phyloP scores from a whole-genome alignment of 805 yeast genomes.

The Jamesozyma piceae region DNA sequence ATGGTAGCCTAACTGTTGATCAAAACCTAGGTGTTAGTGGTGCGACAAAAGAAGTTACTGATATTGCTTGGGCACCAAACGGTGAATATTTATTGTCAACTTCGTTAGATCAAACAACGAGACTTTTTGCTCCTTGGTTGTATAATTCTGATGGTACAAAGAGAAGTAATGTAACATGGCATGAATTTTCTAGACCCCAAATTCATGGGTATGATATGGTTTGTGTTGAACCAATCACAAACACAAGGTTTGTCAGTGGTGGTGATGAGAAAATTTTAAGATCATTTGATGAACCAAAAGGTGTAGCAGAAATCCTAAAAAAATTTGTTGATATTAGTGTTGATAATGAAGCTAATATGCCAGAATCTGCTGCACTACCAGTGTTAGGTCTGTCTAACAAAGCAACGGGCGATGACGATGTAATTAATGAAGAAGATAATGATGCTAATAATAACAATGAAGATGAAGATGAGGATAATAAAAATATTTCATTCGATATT shows the following conservation, averaged over 20 bases:
- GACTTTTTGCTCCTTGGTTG: slow-evolving; percentile 64
- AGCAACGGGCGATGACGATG: slow-evolving; percentile 50
- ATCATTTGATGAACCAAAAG: slow-evolving; percentile 78
- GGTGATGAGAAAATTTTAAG: slow-evolving; percentile 93
- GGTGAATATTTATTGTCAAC: slow-evolving; percentile 67
- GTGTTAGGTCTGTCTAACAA: slow-evolving; percentile 90
- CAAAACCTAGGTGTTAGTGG: slow-evolving; percentile 63
- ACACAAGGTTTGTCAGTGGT: slow-evolving; percentile 71
- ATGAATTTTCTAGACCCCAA: slow-evolving; percentile 93
- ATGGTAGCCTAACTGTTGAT: slow-evolving; percentile 29
- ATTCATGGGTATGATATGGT: slow-evolving; percentile 97
- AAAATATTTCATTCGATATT: slow-evolving; percentile 39
- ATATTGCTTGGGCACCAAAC: slow-evolving; percentile 59
- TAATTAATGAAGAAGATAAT: slow-evolving; percentile 34
- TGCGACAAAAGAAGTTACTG: slow-evolving; percentile 64
- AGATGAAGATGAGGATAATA: slow-evolving; percentile 30
- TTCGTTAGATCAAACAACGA: slow-evolving; percentile 87
- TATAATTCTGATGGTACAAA: slow-evolving; percentile 25
- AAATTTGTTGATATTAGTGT: slow-evolving; percentile 41
- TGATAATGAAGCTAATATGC: slow-evolving; percentile 35
- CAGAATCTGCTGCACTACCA: slow-evolving; percentile 84
- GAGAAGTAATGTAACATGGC: slow-evolving; percentile 46
- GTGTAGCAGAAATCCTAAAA: slow-evolving; percentile 55
- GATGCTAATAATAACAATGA: slow-evolving; percentile 27
- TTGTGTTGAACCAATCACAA: slow-evolving; percentile 53